These are phyloP conservation scores for Barnettozyma wickerhamii DNA, from an alignment of 805 yeast species.

Conservation along the genomic window DNA sequence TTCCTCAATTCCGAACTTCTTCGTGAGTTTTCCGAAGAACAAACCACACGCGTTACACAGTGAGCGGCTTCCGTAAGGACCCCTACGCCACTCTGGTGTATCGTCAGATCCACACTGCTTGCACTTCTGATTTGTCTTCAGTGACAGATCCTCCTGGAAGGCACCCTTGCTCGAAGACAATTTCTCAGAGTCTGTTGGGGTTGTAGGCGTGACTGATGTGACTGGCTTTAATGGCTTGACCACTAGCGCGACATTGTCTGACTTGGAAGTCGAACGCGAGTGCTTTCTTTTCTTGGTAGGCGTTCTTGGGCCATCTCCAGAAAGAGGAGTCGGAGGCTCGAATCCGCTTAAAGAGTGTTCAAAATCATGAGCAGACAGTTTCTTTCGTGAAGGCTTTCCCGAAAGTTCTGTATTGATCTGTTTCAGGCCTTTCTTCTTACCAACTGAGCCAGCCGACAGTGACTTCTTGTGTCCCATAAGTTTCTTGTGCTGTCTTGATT, in stretches of 20 bases:
- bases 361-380: not conserved
- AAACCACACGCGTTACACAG: conserved; percentile 93
- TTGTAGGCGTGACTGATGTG: not conserved
- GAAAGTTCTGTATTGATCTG: not conserved
- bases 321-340: not conserved
- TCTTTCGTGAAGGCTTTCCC: not conserved
- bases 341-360: not conserved
- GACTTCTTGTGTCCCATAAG: no score
- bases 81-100: conserved; percentile 93
- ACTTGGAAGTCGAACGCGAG: not conserved
- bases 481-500: not conserved
- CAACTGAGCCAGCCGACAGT: not conserved
- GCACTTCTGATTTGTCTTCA: conserved; percentile 32
- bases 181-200: not conserved
- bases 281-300: not conserved
- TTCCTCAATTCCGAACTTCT: conserved; percentile 38
- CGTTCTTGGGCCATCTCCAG: not conserved
- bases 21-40: conserved; percentile 58
- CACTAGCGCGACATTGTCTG: conserved; percentile 13
- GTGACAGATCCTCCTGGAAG: conserved; percentile 17
- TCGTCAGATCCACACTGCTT: conserved; percentile 67
- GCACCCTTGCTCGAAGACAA: conserved; percentile 7
- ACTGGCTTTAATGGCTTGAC: conserved; percentile 21
- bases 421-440: conserved; percentile 1
- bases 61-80: conserved; percentile 78